A percentile compares a stretch with the other conserved stretches of the same genome.
These are phyloP conservation scores for Arthromyces matolae DNA, from an alignment of 768 basidiomycete species.

Conservation along the genomic window DNA sequence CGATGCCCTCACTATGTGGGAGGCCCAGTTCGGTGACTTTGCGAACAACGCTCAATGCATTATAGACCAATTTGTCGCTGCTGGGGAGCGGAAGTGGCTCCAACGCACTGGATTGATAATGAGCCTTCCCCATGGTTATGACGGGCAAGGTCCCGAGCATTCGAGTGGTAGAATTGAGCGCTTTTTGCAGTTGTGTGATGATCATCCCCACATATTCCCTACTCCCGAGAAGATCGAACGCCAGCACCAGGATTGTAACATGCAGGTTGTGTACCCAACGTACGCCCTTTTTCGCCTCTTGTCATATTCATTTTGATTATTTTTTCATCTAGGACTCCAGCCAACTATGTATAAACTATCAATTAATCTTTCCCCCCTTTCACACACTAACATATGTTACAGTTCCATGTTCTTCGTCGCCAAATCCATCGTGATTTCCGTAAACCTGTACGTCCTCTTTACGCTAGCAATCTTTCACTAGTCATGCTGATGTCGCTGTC, in stretches of 20 bases:
- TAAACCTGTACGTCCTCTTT: conserved; percentile 65
- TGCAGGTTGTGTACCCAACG: conserved; percentile 99
- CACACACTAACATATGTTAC: conserved; percentile 7
- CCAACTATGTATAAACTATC: conserved; percentile 70
- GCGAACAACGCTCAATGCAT: conserved; percentile 97
- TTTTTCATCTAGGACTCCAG: conserved; percentile 65
- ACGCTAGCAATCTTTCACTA: neutral
- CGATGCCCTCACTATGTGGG: conserved; percentile 91
- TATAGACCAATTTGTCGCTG: conserved; percentile 97
- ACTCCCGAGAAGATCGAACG: conserved; percentile 85
- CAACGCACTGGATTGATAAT: conserved; percentile 90
- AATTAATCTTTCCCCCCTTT: neutral
- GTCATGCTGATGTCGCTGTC: neutral
- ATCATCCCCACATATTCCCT: conserved; percentile 91
- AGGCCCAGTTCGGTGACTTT: conserved; percentile 98
- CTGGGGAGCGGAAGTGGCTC: conserved; percentile 97
- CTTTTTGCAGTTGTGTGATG: conserved; percentile 96
- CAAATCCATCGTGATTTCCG: conserved; percentile 98
- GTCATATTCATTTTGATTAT: conserved; percentile 12
- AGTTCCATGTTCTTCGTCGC: conserved; percentile 96
- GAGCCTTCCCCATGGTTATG: conserved; percentile 91
- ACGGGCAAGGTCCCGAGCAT: conserved; percentile 98
- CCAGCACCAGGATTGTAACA: conserved; percentile 98
- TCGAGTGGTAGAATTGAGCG: conserved; percentile 93
- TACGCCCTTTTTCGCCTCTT: conserved; percentile 34